A percentile compares a stretch with the other conserved stretches of the same genome.
Conservation (phyloP, 768 basidiomycete species). For the Tricholoma flavovirens region DNA sequence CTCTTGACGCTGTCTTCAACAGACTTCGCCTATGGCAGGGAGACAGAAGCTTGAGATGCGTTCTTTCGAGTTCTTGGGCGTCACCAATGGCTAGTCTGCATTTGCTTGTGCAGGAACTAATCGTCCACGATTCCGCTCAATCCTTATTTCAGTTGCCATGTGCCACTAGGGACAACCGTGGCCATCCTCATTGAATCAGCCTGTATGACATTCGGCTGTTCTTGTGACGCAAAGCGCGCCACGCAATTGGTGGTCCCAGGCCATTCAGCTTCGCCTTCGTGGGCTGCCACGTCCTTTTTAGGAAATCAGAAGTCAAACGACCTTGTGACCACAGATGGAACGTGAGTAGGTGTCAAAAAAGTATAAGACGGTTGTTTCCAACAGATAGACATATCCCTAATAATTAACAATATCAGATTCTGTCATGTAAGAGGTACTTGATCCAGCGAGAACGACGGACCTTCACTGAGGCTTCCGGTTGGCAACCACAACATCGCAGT, state of each 20-base stretch:
- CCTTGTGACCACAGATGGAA: not conserved
- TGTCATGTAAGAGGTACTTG: not conserved
- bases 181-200: not conserved
- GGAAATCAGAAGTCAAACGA: not conserved
- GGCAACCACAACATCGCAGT: not conserved
- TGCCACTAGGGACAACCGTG: not conserved
- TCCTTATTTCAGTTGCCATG: not conserved
- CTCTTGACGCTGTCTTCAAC: not conserved
- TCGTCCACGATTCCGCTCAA: not conserved
- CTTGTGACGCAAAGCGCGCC: not conserved
- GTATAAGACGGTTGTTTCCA: not conserved
- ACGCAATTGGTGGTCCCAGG: not conserved
- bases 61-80: not conserved
- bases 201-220: not conserved
- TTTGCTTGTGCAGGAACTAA: not conserved
- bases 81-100: not conserved
- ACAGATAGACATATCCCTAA: not conserved
- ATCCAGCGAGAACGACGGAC: not conserved
- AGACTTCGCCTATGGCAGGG: not conserved
- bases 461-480: not conserved
- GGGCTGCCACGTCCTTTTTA: not conserved
- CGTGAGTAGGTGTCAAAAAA: not conserved
- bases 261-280: not conserved
- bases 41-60: not conserved
- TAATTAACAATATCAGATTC: not conserved